Base-by-base conservation (phyloP, 805 yeast genomes). In the Metschnikowia reukaufii region DNA sequence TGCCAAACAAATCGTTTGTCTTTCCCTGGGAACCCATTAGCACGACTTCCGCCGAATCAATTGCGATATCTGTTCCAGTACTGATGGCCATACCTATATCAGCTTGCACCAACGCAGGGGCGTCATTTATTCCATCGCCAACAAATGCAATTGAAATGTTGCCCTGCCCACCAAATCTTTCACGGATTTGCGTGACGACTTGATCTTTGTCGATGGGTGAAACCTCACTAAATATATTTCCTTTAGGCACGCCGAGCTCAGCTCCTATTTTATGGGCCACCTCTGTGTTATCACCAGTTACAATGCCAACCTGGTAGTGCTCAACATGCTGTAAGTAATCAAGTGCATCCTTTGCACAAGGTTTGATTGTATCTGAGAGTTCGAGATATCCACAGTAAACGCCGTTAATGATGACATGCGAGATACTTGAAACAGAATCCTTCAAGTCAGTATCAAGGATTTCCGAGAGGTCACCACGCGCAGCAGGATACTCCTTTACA, bases 121-220 rank as follows among this genome's bases (percentile, higher is more conserved):
- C 96, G 63, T 94, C 99, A 65, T 94, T 94, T 55, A 94, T 88
- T 49, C 99, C 99, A 67, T 94, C 99, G 32, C 99, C 99, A 18
- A 94, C 84, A 74, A 95, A 90, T 5, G 91, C 92, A 35, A 94
- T 84, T 3, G 67, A 65, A 4, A 62, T 67, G 37, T 67, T 62
- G 10, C 35, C 33, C 5, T 56, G 51, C 1, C 67, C 67, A 1
- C 74, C 73, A 36, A 61, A 63, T 15, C 73, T 69, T 13, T 58
- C 64, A 58, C 84, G 87, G 45, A 88, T 68, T 40, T 75, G 72
- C 34, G 68, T 67, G 18, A 94, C 81, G 29, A 88, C 74, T 25
- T 76, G 76, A 46, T 88, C 83, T 66, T 94, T 94, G 44, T 84
- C 86, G 13, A 76, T 70, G 6, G 48, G 48, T 1, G 85, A 72